Evolutionary conservation across 768 basidiomycete species (phyloP), one percentile per base, ranked within the genome.

Genomic region (Lyophyllum decastes): DNA sequence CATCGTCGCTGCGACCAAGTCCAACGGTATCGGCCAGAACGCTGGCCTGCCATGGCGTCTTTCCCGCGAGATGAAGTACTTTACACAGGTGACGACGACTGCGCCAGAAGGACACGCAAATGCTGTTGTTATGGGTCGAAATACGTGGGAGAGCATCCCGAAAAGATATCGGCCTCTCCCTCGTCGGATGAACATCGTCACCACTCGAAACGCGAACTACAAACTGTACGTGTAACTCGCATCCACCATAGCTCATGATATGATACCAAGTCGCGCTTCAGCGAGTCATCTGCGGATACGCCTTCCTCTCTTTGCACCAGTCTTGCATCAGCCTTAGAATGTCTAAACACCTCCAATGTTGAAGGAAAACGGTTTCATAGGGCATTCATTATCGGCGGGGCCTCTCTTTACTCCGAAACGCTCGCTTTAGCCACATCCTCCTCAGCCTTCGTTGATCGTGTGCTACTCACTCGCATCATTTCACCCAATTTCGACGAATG

Each of bases 141-240:
- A 92, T 67, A 96, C 95, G 14, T 99, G 97, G 97, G 94, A 98
- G 74, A 92, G 92, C 69, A 98, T 99, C 54, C 96, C 97, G 8
- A 61, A 68, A 19, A 91, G 86, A 70, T 91, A 89, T 73, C 80
- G 90, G 60, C 97, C 97, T 4, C 80, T 99, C 19, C 77, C 82
- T 41, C 82, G 81, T 44, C 80, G 97, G 49, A 54, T 81, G 54
- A 99, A 98, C 68, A 70, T 95, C 24, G 86, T 99, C 55, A 73
- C 95, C 58, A 88, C 85, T 71, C 78, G 82, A 49, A 84, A 87
- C 62, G 43, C 68, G 24, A 73, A 75, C 46, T 90, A 87, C 62
- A 72, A 83, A 57, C 68, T 90, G 92, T 93, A 70, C 57, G 90
- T 70, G 40, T 9, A 27, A 26, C 16, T 48, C n/a, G 17, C 7